These are phyloP conservation scores for Akebia trifoliata DNA, from an alignment of 164 flowering plant species.

Conservation along the genomic window DNA sequence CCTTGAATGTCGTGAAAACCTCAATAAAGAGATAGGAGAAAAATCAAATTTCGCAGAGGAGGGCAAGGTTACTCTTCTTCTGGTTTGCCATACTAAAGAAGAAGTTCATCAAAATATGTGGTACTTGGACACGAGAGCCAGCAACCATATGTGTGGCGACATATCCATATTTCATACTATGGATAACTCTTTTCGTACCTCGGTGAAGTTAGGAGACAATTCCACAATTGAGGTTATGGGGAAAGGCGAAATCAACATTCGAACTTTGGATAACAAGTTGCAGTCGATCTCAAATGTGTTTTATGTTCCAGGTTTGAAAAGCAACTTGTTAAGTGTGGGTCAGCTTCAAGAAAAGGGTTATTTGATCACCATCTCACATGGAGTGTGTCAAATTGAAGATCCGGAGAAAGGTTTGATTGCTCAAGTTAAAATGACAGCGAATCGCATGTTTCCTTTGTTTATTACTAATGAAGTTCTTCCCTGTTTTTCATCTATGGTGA, in stretches of 20 bases:
- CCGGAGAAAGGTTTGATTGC: not conserved
- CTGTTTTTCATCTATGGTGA: not conserved
- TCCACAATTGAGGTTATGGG: not conserved
- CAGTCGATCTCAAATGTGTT: constrained; percentile 4
- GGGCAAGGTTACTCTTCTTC: constrained; percentile 7
- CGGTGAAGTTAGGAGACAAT: not conserved
- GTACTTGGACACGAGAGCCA: not conserved
- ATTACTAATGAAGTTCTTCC: not conserved
- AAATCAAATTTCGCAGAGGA: no score
- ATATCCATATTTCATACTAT: not conserved
- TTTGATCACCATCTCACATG: constrained; percentile 7
- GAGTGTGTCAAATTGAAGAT: constrained; percentile 2
- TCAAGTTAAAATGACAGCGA: no score
- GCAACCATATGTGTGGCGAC: not conserved
- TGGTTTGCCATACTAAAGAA: not conserved
- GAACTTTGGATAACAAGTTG: not conserved
- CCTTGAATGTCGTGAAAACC: no score
- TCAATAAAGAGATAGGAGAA: no score
- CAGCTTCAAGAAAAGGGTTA: no score
- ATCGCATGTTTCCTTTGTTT: constrained; percentile 17
- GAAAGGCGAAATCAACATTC: not conserved
- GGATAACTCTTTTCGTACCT: not conserved
- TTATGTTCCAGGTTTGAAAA: no score
- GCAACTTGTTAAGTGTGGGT: no score
- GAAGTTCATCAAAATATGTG: no score